Percentiles rank a stretch among this genome's conserved stretches.
Evolutionary conservation across 495 filamentous ascomycete species (phyloP).

Genomic region (Thermothielavioides terrestris): DNA sequence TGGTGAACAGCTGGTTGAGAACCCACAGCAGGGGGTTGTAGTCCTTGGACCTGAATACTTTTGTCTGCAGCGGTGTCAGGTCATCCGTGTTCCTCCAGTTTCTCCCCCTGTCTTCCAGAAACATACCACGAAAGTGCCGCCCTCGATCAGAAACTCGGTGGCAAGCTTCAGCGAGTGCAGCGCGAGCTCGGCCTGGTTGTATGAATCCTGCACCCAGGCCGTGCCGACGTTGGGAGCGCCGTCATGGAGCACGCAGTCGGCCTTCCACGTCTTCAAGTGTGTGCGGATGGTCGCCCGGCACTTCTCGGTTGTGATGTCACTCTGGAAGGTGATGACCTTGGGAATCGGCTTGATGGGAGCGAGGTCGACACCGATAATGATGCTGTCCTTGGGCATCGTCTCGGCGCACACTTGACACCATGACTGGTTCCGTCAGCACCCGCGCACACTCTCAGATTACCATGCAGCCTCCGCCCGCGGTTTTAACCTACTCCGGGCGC

Average conservation of each 20-base stretch:
- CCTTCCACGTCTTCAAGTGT: conserved; percentile 96
- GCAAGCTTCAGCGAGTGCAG: conserved; percentile 87
- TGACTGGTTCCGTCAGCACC: conserved; percentile 47
- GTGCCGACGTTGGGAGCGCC: conserved; percentile 97
- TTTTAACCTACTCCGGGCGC: conserved; percentile 70
- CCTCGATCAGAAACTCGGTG: conserved; percentile 83
- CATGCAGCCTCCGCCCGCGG: neutral
- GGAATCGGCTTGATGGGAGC: conserved; percentile 94
- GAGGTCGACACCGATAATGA: conserved; percentile 93
- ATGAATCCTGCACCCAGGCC: conserved; percentile 97
- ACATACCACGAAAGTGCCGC: conserved; percentile 71
- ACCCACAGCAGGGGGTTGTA: conserved; percentile 96
- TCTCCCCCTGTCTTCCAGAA: neutral
- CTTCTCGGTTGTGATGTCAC: conserved; percentile 96
- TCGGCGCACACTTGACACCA: conserved; percentile 99
- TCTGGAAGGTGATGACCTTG: conserved; percentile 87
- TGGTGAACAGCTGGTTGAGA: conserved; percentile 90
- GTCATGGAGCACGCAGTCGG: conserved; percentile 94
- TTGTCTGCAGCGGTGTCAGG: conserved; percentile 49
- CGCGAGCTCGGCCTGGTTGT: conserved; percentile 92
- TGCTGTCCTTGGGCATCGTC: conserved; percentile 79
- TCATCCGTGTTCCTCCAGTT: neutral
- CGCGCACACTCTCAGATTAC: neutral
- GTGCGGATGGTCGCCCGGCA: conserved; percentile 83
- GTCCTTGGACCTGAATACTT: conserved; percentile 96